Base-by-base conservation (phyloP, 176 grass and related monocot species). In the Bothriochloa decipiens region DNA sequence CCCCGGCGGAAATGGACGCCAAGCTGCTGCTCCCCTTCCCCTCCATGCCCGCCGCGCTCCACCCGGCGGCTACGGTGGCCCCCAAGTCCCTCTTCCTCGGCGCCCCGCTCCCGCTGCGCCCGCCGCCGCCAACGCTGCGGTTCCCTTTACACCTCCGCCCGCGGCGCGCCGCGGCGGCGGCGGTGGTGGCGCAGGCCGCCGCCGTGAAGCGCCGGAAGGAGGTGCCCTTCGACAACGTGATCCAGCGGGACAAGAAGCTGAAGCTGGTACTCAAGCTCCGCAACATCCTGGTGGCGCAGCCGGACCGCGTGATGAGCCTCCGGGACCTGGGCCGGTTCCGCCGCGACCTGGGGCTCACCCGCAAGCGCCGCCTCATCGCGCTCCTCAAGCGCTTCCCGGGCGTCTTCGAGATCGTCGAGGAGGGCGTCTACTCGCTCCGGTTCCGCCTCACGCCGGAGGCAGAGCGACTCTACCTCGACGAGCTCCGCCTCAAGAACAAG, bases 241-340 rank as follows among this genome's bases (percentile, higher is more conserved):
- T 98, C 76, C 91, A 98, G 81, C 86, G 89, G 26, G 96, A 98
- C 86, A 99, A 99, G 93, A 99, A 94, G 85, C 86, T 99, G 7
- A 99, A 99, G 84, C 89, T 99, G 26, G 89, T 96, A 17, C 83
- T 99, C 80, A 96, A 94, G 89, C 94, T 99, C 41, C 92, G 93
- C 81, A 91, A 91, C 75, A 94, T 99, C 75, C 91, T 99, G 50
- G 91, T 96, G 42, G 78, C 80, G 83, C 81, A 90, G 73, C 89
- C 89, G 5, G 89, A 99, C 86, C 78, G 91, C 40, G 87, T 96
- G 79, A 99, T 99, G 96, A 94, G 86, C 83, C 89, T 99, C 12
- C 74, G 89, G 4, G 91, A 99, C 77, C 92, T 98, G 28, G 96
- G 96, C 60, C 91, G 92, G 32, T 98, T 95, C 83, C 90, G 93